phyloP scores from a whole-genome alignment of 768 basidiomycete genomes.

The Russula lepida region DNA sequence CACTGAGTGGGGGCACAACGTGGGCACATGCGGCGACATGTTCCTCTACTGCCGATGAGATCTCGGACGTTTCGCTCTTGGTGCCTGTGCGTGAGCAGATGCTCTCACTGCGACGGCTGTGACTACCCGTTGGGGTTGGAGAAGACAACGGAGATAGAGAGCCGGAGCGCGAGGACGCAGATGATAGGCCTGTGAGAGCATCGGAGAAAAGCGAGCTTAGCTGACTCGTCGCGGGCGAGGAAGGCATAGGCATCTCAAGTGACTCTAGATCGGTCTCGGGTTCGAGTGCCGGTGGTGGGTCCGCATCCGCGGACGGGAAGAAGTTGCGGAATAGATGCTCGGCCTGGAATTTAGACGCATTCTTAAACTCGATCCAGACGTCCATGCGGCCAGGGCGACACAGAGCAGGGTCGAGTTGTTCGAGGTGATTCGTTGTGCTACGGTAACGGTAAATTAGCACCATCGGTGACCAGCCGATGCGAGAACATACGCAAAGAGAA shows the following conservation, averaged over 20 bases:
- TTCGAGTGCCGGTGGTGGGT: conserved; percentile 27
- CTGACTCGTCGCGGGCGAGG: conserved; percentile 36
- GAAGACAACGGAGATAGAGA: conserved; percentile 24
- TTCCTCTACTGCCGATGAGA: conserved; percentile 57
- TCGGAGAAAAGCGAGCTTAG: conserved; percentile 41
- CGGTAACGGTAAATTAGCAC: neutral
- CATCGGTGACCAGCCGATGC: neutral
- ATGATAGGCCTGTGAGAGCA: conserved; percentile 33
- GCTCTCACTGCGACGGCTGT: conserved; percentile 18
- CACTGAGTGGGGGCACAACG: conserved; percentile 57
- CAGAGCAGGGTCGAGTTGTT: conserved; percentile 81
- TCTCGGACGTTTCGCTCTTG: conserved; percentile 37
- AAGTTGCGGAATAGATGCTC: conserved; percentile 85
- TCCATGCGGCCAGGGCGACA: conserved; percentile 92
- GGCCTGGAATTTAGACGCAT: conserved; percentile 77
- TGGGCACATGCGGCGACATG: conserved; percentile 51
- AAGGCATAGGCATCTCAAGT: conserved; percentile 35
- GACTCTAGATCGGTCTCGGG: conserved; percentile 39
- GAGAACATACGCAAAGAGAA: conserved; percentile 75
- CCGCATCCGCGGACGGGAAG: conserved; percentile 67
- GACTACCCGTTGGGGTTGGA: conserved; percentile 15
- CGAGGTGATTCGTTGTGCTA: conserved; percentile 87
- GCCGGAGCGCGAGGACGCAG: conserved; percentile 32
- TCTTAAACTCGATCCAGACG: conserved; percentile 87
- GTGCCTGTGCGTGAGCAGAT: conserved; percentile 20